These are phyloP conservation scores for Nitzschia sp. DNA, from an alignment of 108 stramenopile genomes.

Conservation along the genomic window DNA sequence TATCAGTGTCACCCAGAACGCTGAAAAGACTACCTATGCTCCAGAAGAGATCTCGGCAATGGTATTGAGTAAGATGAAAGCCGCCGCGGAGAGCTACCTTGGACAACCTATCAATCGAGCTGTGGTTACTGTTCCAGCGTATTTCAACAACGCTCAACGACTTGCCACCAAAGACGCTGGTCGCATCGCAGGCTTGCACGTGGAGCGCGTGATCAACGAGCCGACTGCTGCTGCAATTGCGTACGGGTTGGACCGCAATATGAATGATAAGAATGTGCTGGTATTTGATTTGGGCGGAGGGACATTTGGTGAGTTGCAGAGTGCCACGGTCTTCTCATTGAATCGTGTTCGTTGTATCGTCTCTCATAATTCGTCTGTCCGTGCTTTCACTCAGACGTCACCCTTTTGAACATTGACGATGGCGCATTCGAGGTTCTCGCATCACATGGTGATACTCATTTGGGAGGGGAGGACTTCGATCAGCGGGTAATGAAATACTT, in stretches of 20 bases:
- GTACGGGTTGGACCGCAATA: constrained; percentile 69
- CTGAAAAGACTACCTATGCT: constrained; percentile 53
- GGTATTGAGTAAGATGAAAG: constrained; percentile 93
- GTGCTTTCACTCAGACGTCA: constrained; percentile 60
- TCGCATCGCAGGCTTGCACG: constrained; percentile 90
- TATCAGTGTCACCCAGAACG: constrained; percentile 62
- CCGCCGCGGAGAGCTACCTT: constrained; percentile 90
- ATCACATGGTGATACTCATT: constrained; percentile 89
- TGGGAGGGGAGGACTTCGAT: constrained; percentile 93
- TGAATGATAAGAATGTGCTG: constrained; percentile 88
- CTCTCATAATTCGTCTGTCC: background rate
- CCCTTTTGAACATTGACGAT: constrained; percentile 93
- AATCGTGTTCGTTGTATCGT: background rate
- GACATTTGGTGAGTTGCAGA: constrained; percentile 69
- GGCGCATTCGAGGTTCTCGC: constrained; percentile 91
- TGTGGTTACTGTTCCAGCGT: constrained; percentile 97
- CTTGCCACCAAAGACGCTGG: constrained; percentile 98
- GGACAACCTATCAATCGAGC: constrained; percentile 82
- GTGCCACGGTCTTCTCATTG: background rate
- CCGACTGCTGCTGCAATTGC: constrained; percentile 98
- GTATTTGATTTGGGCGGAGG: constrained; percentile 99
- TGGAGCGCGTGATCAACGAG: constrained; percentile 98
- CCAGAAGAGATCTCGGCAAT: constrained; percentile 98
- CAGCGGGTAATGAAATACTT: constrained; percentile 91
- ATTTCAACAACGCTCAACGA: constrained; percentile 98